Conservation (phyloP, 768 basidiomycete genomes). For the Thelephora aurantiotincta region DNA sequence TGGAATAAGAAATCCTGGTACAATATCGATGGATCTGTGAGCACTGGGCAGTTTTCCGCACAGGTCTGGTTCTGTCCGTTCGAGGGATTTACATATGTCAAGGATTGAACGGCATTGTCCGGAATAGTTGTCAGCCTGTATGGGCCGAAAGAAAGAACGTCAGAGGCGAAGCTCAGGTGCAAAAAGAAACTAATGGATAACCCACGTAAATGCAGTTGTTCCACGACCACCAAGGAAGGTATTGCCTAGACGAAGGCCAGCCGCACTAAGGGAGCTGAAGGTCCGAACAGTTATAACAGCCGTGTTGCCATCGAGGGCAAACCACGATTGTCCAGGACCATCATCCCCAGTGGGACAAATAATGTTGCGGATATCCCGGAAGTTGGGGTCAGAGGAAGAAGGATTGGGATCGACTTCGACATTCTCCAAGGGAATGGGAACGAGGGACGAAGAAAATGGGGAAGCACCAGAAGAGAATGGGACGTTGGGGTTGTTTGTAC, state of each 20-base stretch:
- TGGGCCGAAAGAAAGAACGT: slow-evolving; percentile 1
- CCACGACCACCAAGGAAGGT: slow-evolving; percentile 72
- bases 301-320: slow-evolving; percentile 53
- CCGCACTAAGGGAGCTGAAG: slow-evolving; percentile 60
- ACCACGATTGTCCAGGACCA: slow-evolving; percentile 75
- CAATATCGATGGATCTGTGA: slow-evolving; percentile 55
- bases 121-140: slow-evolving; percentile 76
- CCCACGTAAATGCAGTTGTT: slow-evolving; percentile 81
- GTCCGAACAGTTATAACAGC: slow-evolving; percentile 68
- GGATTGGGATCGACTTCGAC: slow-evolving; percentile 48
- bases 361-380: slow-evolving; percentile 49
- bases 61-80: slow-evolving; percentile 72
- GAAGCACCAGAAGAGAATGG: slow-evolving; percentile 73
- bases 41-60: slow-evolving; percentile 64
- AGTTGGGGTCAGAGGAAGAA: slow-evolving; percentile 43
- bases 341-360: slow-evolving; percentile 81
- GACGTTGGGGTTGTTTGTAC: slow-evolving; percentile 74
- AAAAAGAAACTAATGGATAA: slow-evolving; percentile 4
- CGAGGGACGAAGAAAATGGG: slow-evolving; percentile 81
- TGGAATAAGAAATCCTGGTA: slow-evolving; percentile 94
- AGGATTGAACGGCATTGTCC: slow-evolving; percentile 65
- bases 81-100: slow-evolving; percentile 66
- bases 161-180: slow-evolving; percentile 1
- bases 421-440: slow-evolving; percentile 55
- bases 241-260: slow-evolving; percentile 83